phyloP scores from a whole-genome alignment of 2,329 filamentous ascomycete species.

The Zasmidium cellare region DNA sequence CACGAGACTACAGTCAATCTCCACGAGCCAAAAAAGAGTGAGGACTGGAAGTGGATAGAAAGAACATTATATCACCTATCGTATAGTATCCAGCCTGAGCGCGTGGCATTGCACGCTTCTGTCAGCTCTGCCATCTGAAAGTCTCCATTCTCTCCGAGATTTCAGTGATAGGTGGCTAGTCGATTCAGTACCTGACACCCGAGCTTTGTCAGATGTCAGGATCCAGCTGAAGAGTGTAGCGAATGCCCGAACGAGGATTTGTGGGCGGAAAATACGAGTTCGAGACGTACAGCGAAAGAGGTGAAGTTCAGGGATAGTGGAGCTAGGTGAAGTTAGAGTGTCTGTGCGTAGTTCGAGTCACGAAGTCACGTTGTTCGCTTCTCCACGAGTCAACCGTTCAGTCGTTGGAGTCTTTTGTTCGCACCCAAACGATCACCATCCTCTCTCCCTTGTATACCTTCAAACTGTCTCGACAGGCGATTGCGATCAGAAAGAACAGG shows the following conservation, averaged over 20 bases:
- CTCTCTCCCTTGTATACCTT: too few species aligned
- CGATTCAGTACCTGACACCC: background rate
- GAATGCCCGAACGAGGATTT: background rate
- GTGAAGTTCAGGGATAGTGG: too few species aligned
- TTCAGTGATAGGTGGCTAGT: background rate
- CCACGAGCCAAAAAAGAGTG: background rate
- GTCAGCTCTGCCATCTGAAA: background rate
- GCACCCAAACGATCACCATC: too few species aligned
- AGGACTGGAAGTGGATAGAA: background rate
- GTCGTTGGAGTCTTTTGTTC: too few species aligned
- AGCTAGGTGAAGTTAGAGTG: too few species aligned
- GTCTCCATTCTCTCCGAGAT: background rate
- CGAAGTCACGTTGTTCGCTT: too few species aligned
- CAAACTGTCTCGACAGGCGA: too few species aligned
- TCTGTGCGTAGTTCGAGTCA: too few species aligned
- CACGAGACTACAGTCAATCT: background rate
- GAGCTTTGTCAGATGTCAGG: background rate
- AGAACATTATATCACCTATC: background rate
- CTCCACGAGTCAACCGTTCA: too few species aligned
- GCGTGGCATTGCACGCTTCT: background rate
- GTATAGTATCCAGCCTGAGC: background rate
- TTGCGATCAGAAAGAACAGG: too few species aligned
- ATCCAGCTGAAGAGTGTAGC: background rate
- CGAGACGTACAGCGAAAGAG: too few species aligned
- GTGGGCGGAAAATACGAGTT: background rate